Conservation (phyloP, 176 grass and related monocot genomes). For the Triticum urartu region DNA sequence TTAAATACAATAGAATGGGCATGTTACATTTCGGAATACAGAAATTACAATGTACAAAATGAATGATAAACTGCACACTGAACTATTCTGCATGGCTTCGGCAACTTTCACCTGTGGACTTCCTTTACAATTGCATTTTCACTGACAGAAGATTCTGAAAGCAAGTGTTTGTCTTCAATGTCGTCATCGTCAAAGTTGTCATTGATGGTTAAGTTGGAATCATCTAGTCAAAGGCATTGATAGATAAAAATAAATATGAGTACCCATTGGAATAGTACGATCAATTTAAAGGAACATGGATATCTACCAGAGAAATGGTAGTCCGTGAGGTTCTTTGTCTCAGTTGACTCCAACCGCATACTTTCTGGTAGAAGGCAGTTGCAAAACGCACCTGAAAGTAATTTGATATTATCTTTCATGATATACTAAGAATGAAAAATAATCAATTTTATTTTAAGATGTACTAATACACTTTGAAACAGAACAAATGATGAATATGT, state of each 20-base stretch:
- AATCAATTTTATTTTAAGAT: not conserved
- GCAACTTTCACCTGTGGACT: conserved; percentile 54
- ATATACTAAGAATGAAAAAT: not conserved
- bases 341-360: conserved; percentile 68
- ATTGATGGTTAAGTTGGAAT: conserved; percentile 49
- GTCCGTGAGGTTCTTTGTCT: conserved; percentile 70
- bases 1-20: conserved; percentile 28
- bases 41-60: conserved; percentile 53
- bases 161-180: conserved; percentile 70
- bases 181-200: conserved; percentile 58
- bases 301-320: conserved; percentile 69
- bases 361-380: conserved; percentile 96
- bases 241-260: not conserved
- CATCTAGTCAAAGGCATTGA: conserved; percentile 47
- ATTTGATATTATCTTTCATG: conserved; percentile 22
- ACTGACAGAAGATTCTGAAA: conserved; percentile 54
- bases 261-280: conserved; percentile 1
- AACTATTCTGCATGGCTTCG: conserved; percentile 13
- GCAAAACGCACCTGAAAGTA: conserved; percentile 74
- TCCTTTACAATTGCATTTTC: conserved; percentile 70
- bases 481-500: not conserved
- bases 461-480: not conserved
- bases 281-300: not conserved
- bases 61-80: conserved; percentile 41
- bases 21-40: conserved; percentile 46